Evolutionary conservation across 805 yeast species (phyloP).

Genomic region (Scheffersomyces coipomensis): DNA sequence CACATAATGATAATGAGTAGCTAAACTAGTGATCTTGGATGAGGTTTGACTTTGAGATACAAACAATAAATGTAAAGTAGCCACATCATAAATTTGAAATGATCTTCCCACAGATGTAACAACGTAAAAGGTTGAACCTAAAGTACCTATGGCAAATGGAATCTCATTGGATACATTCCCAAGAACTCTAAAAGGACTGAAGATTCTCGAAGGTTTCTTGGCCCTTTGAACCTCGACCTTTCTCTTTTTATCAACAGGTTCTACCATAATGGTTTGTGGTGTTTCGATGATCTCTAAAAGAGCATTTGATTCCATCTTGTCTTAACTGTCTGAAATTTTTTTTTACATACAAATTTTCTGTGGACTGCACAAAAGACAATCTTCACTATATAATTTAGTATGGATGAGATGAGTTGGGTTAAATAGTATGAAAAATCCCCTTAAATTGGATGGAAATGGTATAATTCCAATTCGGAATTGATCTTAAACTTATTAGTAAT

Average conservation of each 20-base stretch:
- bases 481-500: too few species aligned
- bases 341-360: too few species aligned
- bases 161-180: slow-evolving; percentile 86
- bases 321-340: too few species aligned
- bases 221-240: slow-evolving; percentile 15
- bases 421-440: too few species aligned
- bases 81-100: slow-evolving; percentile 91
- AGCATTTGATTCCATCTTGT: too few species aligned
- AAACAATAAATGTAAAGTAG: slow-evolving; percentile 78
- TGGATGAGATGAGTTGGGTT: too few species aligned
- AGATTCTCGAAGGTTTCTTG: slow-evolving; percentile 43
- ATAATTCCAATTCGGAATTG: too few species aligned
- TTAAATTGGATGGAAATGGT: too few species aligned
- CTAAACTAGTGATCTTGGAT: slow-evolving; percentile 63
- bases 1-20: slow-evolving; percentile 81
- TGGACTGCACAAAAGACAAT: too few species aligned
- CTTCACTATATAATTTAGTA: too few species aligned
- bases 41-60: slow-evolving; percentile 81
- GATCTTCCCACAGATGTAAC: slow-evolving; percentile 88
- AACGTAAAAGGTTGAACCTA: slow-evolving; percentile 84
- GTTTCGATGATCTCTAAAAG: too few species aligned
- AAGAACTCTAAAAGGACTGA: slow-evolving; percentile 80
- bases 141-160: slow-evolving; percentile 85
- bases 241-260: slow-evolving; percentile 30
- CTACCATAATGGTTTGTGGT: neutral